Percentiles rank a stretch among this genome's conserved stretches.
These are phyloP conservation scores for Debaryomyces prosopidis DNA, from an alignment of 805 yeast genomes.

Conservation along the genomic window DNA sequence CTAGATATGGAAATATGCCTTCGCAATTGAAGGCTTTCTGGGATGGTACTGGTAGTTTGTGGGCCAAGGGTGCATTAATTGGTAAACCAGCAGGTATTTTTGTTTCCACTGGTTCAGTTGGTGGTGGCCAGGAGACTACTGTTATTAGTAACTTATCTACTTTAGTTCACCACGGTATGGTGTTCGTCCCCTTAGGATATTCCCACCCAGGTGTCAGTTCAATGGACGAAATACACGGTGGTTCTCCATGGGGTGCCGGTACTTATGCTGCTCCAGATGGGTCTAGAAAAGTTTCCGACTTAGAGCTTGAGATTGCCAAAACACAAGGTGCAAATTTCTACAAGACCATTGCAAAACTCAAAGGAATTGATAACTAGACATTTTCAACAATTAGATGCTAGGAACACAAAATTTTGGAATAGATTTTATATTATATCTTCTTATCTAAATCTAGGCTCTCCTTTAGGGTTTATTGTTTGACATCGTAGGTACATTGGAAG, in stretches of 20 bases:
- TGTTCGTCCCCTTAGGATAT: conserved; percentile 79
- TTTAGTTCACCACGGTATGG: conserved; percentile 75
- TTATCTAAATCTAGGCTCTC: too few species aligned
- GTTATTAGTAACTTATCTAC: conserved; percentile 58
- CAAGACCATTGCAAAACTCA: conserved; percentile 8
- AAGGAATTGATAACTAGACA: not conserved
- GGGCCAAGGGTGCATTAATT: conserved; percentile 68
- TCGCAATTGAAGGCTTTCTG: conserved; percentile 78
- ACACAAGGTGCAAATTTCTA: conserved; percentile 63
- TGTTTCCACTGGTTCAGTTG: conserved; percentile 69
- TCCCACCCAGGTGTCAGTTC: conserved; percentile 50
- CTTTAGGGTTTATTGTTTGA: too few species aligned
- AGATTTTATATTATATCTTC: too few species aligned
- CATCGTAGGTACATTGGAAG: too few species aligned
- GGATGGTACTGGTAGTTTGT: conserved; percentile 75
- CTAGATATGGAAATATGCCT: conserved; percentile 76
- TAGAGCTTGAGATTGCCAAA: conserved; percentile 63
- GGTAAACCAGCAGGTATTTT: conserved; percentile 80
- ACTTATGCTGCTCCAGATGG: conserved; percentile 72
- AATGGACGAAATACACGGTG: conserved; percentile 69
- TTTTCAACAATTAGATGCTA: too few species aligned
- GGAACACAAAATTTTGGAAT: too few species aligned
- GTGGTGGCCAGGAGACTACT: conserved; percentile 82
- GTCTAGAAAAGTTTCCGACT: conserved; percentile 58
- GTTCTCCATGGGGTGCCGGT: conserved; percentile 89